These are phyloP conservation scores for Apophysomyces variabilis DNA, from an alignment of 371 early-diverging fungal species.

Conservation along the genomic window DNA sequence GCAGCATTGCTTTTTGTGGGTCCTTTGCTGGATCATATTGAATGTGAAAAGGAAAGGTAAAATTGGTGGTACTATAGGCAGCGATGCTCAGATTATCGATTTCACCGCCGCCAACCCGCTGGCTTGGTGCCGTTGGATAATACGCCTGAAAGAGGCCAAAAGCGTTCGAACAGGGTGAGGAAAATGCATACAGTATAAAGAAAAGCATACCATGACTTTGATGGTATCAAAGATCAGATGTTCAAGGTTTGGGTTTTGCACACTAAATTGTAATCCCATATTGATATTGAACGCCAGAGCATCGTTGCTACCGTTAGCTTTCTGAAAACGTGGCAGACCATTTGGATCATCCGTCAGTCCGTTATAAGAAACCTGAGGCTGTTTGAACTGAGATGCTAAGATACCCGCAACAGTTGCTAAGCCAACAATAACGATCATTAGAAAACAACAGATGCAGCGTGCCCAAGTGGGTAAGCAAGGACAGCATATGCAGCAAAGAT, in stretches of 20 bases:
- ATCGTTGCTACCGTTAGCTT: neutral
- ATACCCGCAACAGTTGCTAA: slow-evolving; percentile 20
- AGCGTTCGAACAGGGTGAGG: neutral
- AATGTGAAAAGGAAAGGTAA: slow-evolving; percentile 44
- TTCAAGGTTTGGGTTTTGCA: slow-evolving; percentile 43
- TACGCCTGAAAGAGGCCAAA: slow-evolving; percentile 33
- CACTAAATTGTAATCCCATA: slow-evolving; percentile 36
- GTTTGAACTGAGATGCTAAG: slow-evolving; percentile 31
- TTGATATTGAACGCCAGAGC: slow-evolving; percentile 23
- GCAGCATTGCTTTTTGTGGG: slow-evolving; percentile 34
- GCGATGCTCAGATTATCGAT: slow-evolving; percentile 32
- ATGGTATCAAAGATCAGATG: slow-evolving; percentile 38
- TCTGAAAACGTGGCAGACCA: slow-evolving; percentile 21
- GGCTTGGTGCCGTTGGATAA: slow-evolving; percentile 37
- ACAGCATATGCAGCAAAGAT: slow-evolving; percentile 31
- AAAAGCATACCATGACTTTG: slow-evolving; percentile 33
- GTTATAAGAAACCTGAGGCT: slow-evolving; percentile 27
- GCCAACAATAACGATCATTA: slow-evolving; percentile 22
- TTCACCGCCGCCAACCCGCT: slow-evolving; percentile 47
- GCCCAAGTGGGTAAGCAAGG: slow-evolving; percentile 33
- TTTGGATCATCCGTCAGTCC: slow-evolving; percentile 23
- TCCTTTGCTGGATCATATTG: slow-evolving; percentile 35
- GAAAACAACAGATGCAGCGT: slow-evolving; percentile 27
- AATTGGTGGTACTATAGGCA: slow-evolving; percentile 29
- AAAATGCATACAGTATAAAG: neutral